phyloP scores from a whole-genome alignment of 2,329 filamentous ascomycete genomes.

The Alternaria gansuensis region DNA sequence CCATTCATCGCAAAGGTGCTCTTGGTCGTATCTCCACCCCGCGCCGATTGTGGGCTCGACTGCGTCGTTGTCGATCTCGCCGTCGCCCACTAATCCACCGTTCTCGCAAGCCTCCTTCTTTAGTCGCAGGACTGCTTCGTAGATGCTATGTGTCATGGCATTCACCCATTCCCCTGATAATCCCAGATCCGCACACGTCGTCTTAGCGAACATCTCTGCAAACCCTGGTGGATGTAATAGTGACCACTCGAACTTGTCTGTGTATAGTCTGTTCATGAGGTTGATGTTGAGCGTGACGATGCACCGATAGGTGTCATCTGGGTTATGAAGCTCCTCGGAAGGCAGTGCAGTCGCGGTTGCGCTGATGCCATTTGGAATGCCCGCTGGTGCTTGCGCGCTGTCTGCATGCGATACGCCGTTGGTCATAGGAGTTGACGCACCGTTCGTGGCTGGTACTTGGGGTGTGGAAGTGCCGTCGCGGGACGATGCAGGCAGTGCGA shows the following conservation, averaged over 20 bases:
- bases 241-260: slow-evolving; percentile 98
- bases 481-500: slow-evolving; percentile 55
- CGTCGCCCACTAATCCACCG: slow-evolving; percentile 78
- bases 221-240: slow-evolving; percentile 89
- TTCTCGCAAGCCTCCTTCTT: slow-evolving; percentile 98
- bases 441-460: slow-evolving; percentile 57
- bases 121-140: slow-evolving; percentile 87
- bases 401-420: slow-evolving; percentile 58
- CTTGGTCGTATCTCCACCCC: slow-evolving; percentile 95
- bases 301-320: slow-evolving; percentile 93
- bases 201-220: slow-evolving; percentile 89
- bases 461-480: slow-evolving; percentile 62
- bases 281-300: slow-evolving; percentile 92
- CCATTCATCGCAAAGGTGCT: slow-evolving; percentile 73
- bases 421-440: slow-evolving; percentile 64
- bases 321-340: slow-evolving; percentile 79
- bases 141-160: slow-evolving; percentile 94
- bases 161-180: slow-evolving; percentile 92
- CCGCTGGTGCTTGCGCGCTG: slow-evolving; percentile 57
- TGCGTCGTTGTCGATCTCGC: slow-evolving; percentile 88
- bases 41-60: slow-evolving; percentile 78
- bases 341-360: slow-evolving; percentile 72
- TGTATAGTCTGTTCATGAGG: slow-evolving; percentile 88
- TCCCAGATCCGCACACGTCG: slow-evolving; percentile 91
- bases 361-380: slow-evolving; percentile 66